phyloP scores from a whole-genome alignment of 768 basidiomycete genomes.

The Leccinum barrowsii region DNA sequence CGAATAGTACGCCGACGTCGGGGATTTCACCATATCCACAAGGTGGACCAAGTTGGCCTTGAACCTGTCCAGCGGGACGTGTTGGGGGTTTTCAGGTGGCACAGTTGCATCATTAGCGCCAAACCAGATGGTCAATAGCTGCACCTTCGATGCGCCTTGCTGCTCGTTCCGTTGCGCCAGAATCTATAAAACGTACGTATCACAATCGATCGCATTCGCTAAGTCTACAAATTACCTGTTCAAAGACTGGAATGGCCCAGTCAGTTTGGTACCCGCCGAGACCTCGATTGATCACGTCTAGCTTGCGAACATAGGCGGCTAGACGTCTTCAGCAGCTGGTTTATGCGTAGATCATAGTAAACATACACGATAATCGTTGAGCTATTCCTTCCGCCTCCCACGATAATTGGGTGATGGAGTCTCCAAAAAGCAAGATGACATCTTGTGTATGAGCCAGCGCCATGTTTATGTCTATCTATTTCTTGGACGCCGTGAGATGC shows the following conservation, averaged over 20 bases:
- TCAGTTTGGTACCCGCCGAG: conserved; percentile 82
- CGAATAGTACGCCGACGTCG: conserved; percentile 62
- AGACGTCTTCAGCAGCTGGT: conserved; percentile 1
- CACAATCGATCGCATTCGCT: background rate
- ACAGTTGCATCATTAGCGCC: conserved; percentile 82
- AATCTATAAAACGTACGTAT: conserved; percentile 37
- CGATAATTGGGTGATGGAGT: conserved; percentile 72
- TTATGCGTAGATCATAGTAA: background rate
- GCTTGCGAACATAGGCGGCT: conserved; percentile 76
- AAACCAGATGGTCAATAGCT: conserved; percentile 83
- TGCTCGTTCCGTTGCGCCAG: conserved; percentile 52
- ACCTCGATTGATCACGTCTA: conserved; percentile 87
- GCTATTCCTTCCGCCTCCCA: conserved; percentile 65
- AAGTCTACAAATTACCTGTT: conserved; percentile 46
- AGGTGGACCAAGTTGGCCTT: conserved; percentile 60
- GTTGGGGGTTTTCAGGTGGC: conserved; percentile 60
- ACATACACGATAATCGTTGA: conserved; percentile 51
- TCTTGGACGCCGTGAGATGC: background rate
- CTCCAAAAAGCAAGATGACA: conserved; percentile 72
- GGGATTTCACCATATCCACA: conserved; percentile 57
- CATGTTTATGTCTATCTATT: conserved; percentile 36
- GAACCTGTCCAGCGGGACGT: conserved; percentile 70
- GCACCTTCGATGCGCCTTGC: conserved; percentile 52
- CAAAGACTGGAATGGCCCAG: conserved; percentile 78
- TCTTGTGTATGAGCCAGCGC: conserved; percentile 53